phyloP scores from a whole-genome alignment of 352 stramenopile genomes.

The Blastocystis sp. region DNA sequence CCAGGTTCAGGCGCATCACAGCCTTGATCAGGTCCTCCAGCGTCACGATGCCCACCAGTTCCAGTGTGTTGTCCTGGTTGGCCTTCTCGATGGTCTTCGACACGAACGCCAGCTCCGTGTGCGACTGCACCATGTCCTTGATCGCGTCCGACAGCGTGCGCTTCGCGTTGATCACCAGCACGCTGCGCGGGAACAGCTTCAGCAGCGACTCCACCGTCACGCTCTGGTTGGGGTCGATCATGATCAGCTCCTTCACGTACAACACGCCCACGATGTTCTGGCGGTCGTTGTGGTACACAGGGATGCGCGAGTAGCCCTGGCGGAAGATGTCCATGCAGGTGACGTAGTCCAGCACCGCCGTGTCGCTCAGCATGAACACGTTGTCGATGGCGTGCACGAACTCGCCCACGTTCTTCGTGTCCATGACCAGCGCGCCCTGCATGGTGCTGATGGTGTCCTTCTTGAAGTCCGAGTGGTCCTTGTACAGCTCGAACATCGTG shows the following conservation, averaged over 20 bases:
- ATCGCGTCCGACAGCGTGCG: slow-evolving; percentile 88
- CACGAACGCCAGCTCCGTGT: slow-evolving; percentile 88
- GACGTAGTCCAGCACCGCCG: slow-evolving; percentile 73
- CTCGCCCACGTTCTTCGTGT: slow-evolving; percentile 82
- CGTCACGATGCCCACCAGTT: slow-evolving; percentile 92
- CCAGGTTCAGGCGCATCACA: slow-evolving; percentile 91
- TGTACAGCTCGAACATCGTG: slow-evolving; percentile 92
- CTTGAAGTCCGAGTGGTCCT: slow-evolving; percentile 87
- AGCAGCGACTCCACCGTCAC: slow-evolving; percentile 78
- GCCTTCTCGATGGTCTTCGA: slow-evolving; percentile 82
- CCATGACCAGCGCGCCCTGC: slow-evolving; percentile 88
- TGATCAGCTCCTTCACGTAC: slow-evolving; percentile 97
- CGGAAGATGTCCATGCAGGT: slow-evolving; percentile 91
- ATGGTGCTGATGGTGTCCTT: slow-evolving; percentile 88
- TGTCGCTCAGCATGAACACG: slow-evolving; percentile 87
- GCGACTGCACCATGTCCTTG: slow-evolving; percentile 87
- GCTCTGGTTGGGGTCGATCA: slow-evolving; percentile 91
- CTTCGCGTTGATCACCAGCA: slow-evolving; percentile 77
- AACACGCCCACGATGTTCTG: slow-evolving; percentile 89
- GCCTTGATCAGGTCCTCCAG: slow-evolving; percentile 97
- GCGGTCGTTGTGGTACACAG: slow-evolving; percentile 79
- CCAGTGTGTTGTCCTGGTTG: slow-evolving; percentile 83
- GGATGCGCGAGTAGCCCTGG: slow-evolving; percentile 89
- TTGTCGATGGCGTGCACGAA: slow-evolving; percentile 90
- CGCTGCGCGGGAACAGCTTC: slow-evolving; percentile 79